A percentile compares a stretch with the other conserved stretches of the same genome.
Conservation (phyloP, 441 rosid genomes). For the Rhodomyrtus psidioides region DNA sequence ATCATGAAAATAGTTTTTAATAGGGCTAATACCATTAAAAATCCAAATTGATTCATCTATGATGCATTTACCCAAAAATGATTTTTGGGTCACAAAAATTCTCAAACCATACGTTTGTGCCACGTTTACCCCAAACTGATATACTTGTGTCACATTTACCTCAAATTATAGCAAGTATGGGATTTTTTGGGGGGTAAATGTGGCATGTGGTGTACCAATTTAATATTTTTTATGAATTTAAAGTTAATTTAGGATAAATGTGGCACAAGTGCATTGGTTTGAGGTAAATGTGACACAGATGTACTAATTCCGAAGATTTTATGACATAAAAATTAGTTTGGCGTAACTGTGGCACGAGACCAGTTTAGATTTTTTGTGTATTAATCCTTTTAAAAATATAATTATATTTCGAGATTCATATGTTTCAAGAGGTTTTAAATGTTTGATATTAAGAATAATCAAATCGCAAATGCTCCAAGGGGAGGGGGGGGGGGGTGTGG, state of each 20-base stretch:
- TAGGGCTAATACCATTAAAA: no score
- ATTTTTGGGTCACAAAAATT: no score
- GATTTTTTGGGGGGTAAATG: not conserved
- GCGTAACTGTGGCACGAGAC: not conserved
- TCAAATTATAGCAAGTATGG: no score
- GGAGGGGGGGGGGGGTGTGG: no score
- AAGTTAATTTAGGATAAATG: not conserved
- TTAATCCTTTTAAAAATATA: not conserved
- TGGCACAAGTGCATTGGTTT: accelerated
- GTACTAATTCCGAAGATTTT: not conserved
- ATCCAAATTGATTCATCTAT: no score
- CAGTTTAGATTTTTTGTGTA: not conserved
- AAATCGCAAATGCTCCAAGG: not conserved
- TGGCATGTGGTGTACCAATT: not conserved
- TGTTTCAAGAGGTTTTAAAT: not conserved
- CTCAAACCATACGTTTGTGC: no score
- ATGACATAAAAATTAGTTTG: not conserved
- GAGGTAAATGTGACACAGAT: not conserved
- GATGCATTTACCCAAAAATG: no score
- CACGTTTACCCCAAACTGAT: no score
- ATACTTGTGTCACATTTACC: no score
- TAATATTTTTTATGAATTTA: not conserved
- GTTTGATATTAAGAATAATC: no score
- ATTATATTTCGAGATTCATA: not conserved
- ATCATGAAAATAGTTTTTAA: not conserved